These are phyloP conservation scores for Lachnellula cervina DNA, from an alignment of 2,329 filamentous ascomycete species.

Conservation along the genomic window DNA sequence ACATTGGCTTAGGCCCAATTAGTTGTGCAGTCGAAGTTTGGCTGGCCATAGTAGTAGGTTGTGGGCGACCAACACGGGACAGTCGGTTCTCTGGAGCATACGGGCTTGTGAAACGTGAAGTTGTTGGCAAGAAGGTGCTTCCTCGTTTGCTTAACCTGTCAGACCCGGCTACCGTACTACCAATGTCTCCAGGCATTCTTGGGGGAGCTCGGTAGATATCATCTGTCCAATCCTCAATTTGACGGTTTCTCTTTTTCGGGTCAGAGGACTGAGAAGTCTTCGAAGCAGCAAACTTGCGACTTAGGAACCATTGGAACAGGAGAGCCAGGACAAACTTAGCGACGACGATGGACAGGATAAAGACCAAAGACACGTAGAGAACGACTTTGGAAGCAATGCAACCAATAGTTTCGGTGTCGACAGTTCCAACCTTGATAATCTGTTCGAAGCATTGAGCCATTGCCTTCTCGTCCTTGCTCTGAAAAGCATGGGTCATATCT, in stretches of 20 bases:
- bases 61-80: constrained; percentile 43
- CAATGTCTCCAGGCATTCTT: constrained; percentile 70
- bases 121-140: constrained; percentile 84
- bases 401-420: constrained; percentile 93
- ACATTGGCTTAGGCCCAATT: constrained; percentile 66
- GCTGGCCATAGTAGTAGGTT: constrained; percentile 90
- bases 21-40: constrained; percentile 70
- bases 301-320: constrained; percentile 94
- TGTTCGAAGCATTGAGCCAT: constrained; percentile 84
- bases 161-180: constrained; percentile 55
- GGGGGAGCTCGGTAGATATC: constrained; percentile 93
- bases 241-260: constrained; percentile 77
- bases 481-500: constrained; percentile 85
- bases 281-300: constrained; percentile 74
- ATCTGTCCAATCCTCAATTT: constrained; percentile 97
- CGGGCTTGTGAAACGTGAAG: constrained; percentile 88
- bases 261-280: constrained; percentile 81
- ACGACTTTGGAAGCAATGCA: constrained; percentile 98
- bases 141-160: constrained; percentile 75
- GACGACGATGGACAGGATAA: constrained; percentile 85
- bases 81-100: constrained; percentile 71
- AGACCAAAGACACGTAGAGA: constrained; percentile 83
- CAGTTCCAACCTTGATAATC: constrained; percentile 90
- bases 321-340: constrained; percentile 86
- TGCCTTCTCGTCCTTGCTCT: constrained; percentile 71